Evolutionary conservation across 1,139 yeast genomes (phyloP), one percentile per base, ranked within the genome.

Genomic region (Saccharomyces hybrid): DNA sequence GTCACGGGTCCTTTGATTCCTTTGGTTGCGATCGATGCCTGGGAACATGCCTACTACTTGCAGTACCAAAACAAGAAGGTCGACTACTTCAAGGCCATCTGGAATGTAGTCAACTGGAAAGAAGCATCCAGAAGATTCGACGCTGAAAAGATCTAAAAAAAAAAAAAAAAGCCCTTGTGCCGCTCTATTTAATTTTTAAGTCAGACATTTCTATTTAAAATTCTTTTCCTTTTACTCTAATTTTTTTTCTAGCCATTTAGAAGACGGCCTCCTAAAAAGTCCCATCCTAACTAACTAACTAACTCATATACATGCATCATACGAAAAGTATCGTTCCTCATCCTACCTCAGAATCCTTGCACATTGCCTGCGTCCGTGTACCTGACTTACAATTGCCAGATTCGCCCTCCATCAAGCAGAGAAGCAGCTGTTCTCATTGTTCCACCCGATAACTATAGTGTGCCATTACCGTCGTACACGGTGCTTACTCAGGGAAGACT

Each of bases 11-110:
- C 58, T 11, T 79, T 81, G 70, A 79, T 83, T 55, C 96, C 97
- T 52, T 78, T 91, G 72, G 80, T 91, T 58, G 98, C 96, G 54
- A 88, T 91, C 71, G 98, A 91, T 70, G 97, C 98, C 59, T 91
- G 98, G 98, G 98, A 91, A 75, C 98, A 91, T 71, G 97, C 98
- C 54, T 91, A 90, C 79, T 91, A 91, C 81, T 80, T 91, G 75
- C 97, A 91, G 75, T 91, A 91, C 79, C 87, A 88, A 76, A 91
- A 91, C 76, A 93, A 86, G 71, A 91, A 91, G 80, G 96, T 75
- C 51, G 96, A 91, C 72, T 91, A 91, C 78, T 91, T 91, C 82
- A 86, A 89, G 76, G 95, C 96, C 59, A 88, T 91, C 73, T 91
- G 98, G 98, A 86, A 88, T 70, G 96, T 91, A 53, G 83, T 91